A percentile compares a stretch with the other conserved stretches of the same genome.
These are phyloP conservation scores for Ophidiomyces ophidiicola DNA, from an alignment of 2,329 filamentous ascomycete genomes.

Conservation along the genomic window DNA sequence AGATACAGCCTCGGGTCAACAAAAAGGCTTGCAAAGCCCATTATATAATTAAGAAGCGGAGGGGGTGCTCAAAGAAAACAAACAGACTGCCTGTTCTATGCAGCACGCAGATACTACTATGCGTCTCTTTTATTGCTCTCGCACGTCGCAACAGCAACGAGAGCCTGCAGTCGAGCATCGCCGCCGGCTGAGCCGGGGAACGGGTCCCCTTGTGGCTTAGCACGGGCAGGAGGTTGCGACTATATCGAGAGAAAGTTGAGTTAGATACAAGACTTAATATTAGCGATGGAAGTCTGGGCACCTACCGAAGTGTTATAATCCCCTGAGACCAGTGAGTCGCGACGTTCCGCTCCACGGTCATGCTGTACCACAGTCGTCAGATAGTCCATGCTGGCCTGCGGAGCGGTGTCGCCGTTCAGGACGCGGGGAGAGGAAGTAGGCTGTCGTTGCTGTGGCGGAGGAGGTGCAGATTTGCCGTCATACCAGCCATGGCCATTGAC, in stretches of 20 bases:
- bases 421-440: conserved; percentile 37
- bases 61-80: too few species aligned
- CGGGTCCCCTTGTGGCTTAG: conserved; percentile 2
- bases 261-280: neutral
- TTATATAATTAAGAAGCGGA: too few species aligned
- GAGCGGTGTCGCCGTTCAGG: conserved; percentile 25
- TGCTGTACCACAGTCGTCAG: conserved; percentile 37
- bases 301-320: conserved; percentile 34
- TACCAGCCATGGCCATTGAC: conserved; percentile 26
- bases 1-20: too few species aligned
- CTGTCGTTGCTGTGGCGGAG: conserved; percentile 22
- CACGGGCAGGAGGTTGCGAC: conserved; percentile 1
- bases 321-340: conserved; percentile 26
- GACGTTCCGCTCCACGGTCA: conserved; percentile 36
- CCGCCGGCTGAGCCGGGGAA: neutral
- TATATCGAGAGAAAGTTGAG: neutral
- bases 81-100: too few species aligned
- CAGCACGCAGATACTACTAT: neutral
- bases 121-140: conserved; percentile 15
- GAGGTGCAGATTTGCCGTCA: conserved; percentile 23
- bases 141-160: conserved; percentile 40
- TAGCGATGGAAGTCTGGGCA: too few species aligned
- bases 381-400: conserved; percentile 19
- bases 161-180: conserved; percentile 36
- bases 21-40: too few species aligned